Evolutionary conservation across 2,329 filamentous ascomycete genomes (phyloP).

Genomic region (Fusarium sp.): DNA sequence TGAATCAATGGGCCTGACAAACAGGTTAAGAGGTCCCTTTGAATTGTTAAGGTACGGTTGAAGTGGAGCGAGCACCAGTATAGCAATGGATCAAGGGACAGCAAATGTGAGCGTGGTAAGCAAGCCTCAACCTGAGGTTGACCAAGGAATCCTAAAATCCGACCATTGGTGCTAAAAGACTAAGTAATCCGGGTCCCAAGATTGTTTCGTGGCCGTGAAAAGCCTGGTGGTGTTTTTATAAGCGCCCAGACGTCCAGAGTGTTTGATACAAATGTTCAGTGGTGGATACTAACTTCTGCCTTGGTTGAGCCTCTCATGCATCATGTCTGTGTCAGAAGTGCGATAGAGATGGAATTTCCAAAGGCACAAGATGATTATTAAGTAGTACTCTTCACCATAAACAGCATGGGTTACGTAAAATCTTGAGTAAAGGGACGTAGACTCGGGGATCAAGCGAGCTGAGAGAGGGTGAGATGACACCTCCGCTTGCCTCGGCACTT

Average conservation of each 20-base stretch:
- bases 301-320: not conserved
- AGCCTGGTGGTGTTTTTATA: not conserved
- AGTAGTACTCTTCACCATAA: too few species aligned
- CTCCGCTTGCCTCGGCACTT: not conserved
- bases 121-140: not conserved
- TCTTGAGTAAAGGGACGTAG: not conserved
- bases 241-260: not conserved
- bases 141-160: not conserved
- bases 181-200: accelerated
- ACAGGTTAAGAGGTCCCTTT: not conserved
- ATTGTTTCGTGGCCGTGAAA: too few species aligned
- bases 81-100: not conserved
- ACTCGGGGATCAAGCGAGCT: not conserved
- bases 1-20: not conserved
- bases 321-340: not conserved
- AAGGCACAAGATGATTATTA: too few species aligned
- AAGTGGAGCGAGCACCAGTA: not conserved
- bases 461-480: not conserved
- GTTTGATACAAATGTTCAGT: not conserved
- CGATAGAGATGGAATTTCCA: too few species aligned
- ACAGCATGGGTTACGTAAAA: not conserved
- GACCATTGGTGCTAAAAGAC: not conserved
- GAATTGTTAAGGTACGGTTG: accelerated
- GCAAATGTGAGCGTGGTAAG: too few species aligned
- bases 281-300: not conserved